Evolutionary conservation across 306 rosid genomes (phyloP).

Genomic region (Cicer arietinum): DNA sequence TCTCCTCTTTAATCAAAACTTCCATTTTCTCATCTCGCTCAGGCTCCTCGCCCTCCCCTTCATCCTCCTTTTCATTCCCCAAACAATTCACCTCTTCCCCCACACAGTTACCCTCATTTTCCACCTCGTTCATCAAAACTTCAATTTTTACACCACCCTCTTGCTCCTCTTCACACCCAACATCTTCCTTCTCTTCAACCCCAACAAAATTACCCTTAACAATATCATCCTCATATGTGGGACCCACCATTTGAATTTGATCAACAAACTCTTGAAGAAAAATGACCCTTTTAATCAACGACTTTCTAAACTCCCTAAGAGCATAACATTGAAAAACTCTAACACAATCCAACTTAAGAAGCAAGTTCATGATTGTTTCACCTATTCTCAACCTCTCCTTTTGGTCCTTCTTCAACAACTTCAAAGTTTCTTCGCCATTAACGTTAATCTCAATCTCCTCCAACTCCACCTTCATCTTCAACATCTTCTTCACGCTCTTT

Average conservation of each 20-base stretch:
- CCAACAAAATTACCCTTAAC: neutral
- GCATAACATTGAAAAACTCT: constrained; percentile 54
- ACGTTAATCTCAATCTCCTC: constrained; percentile 50
- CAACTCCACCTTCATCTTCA: constrained; percentile 52
- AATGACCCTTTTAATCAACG: constrained; percentile 64
- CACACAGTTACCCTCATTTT: neutral
- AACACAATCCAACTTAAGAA: constrained; percentile 68
- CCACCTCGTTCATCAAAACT: neutral
- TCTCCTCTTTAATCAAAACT: neutral
- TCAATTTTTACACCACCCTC: neutral
- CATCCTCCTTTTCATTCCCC: neutral
- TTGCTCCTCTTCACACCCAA: neutral
- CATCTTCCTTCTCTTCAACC: neutral
- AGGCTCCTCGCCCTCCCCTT: neutral
- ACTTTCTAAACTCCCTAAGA: constrained; percentile 65
- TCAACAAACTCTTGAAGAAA: constrained; percentile 70
- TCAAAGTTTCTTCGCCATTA: constrained; percentile 34
- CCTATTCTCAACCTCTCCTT: constrained; percentile 63
- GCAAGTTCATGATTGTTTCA: constrained; percentile 73
- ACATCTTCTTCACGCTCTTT: constrained; percentile 62
- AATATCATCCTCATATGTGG: neutral
- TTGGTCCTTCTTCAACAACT: constrained; percentile 46
- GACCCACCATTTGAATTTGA: constrained; percentile 38
- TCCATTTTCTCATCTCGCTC: too few species aligned
- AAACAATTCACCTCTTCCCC: neutral